Base-by-base conservation (phyloP, 805 yeast genomes). In the Starmerella vaccinii region DNA sequence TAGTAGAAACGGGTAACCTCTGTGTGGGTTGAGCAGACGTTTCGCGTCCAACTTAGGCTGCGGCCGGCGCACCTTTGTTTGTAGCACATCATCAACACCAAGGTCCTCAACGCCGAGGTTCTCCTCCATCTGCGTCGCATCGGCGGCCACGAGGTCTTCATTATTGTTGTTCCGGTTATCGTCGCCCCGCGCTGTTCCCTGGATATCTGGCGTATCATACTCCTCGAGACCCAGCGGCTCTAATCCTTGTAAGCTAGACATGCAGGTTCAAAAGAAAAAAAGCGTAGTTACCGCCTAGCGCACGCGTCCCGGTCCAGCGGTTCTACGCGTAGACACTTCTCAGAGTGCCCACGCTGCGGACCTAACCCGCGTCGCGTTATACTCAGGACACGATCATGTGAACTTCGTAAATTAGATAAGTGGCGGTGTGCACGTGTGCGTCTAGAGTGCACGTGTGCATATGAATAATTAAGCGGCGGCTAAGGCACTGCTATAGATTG, bases 1-100 rank as follows among this genome's bases (percentile, higher is more conserved):
- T 35, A 70, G 62, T n/a, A 83, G 51, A 45, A 68, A 68, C 1
- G 82, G 80, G 38, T 84, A 61, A 1, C 90, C 92, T n/a, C 73
- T 65, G 37, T 23, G 35, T 3, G 68, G 67, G 2, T 77, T 68
- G 6, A 78, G 59, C 47, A 83, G 65, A 33, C 75, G 70, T 16
- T 71, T 75, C 8, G 75, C 76, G 15, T 77, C 78, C 29, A 84
- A 50, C 26, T 59, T 59, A 24, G 62, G 61, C 26, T 47, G 43
- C 29, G 55, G 48, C 30, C 47, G 42, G 8, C 57, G 53, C 26
- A 50, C 35, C 1, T 43, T 24, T 8, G 52, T 34, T 15, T 38
- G 24, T 5, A 50, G 51, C 10, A 40, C 49, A 33, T 48, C 54
- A 44, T 55, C 61, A 10, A 54, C 58, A 15, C 60, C 60, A 15